Evolutionary conservation across 768 basidiomycete species (phyloP), one percentile per base, ranked within the genome.

Genomic region (Tylopilus vinaceipallidus): DNA sequence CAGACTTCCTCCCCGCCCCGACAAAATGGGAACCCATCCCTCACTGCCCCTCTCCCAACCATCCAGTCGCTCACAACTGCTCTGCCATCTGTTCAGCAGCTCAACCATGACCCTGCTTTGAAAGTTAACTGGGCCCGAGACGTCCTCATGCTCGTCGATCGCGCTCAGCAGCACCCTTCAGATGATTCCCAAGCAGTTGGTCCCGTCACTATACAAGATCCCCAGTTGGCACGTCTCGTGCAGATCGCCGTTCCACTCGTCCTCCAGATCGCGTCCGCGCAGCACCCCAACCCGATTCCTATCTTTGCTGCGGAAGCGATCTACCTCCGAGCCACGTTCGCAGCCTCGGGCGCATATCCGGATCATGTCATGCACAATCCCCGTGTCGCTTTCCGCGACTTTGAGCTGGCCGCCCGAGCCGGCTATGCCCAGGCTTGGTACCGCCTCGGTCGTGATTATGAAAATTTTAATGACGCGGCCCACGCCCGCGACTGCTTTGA

Each of bases 381-480:
- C 2, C 77, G 90, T 5, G 61, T 76, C 7, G 93, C 95, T 2
- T 98, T 98, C 71, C 77, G 91, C 20, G 92, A 94, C 62, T 97
- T 89, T 60, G 95, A 98, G 64, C 71, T 75, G 2, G 83, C 91
- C 3, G 95, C 93, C 0, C 75, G 88, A 22, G 81, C 77, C 0
- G 94, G 95, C 0, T 87, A 83, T 55, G 71, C 76, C 3, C 71
- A 79, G n/a, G 91, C 91, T 0, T 98, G 95, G 95, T 97, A 94
- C 71, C 78, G 86, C 22, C 77, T 98, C 1, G 95, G 91, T 0
- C 73, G 92, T 16, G 95, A 95, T 53, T 97, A 98, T 62, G 95
- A 98, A 71, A 83, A 81, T 38, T 92, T 89, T 53, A 84, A 83
- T 20, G 92, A 98, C 64, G 43, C 77, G 1, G 56, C 67, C 0